phyloP scores from a whole-genome alignment of 73 alveolate genomes.

The Paramecium pentaurelia region DNA sequence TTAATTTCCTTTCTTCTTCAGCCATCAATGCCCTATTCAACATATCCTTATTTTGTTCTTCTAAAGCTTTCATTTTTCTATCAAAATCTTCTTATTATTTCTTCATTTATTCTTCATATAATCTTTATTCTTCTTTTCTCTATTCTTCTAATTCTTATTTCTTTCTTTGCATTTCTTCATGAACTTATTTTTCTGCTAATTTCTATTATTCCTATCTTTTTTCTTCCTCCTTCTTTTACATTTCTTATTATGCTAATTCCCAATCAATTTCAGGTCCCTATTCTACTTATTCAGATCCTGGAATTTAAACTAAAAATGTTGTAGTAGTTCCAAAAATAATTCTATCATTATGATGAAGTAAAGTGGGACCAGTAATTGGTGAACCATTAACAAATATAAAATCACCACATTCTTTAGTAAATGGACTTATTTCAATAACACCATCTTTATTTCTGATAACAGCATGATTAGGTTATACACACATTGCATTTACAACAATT shows the following conservation, averaged over 20 bases:
- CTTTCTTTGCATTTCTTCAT: slow-evolving; percentile 49
- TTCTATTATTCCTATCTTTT: slow-evolving; percentile 19
- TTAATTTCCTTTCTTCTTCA: slow-evolving; percentile 46
- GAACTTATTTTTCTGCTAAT: background rate
- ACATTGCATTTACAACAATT: slow-evolving; percentile 85
- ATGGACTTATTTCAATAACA: slow-evolving; percentile 54
- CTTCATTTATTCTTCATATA: slow-evolving; percentile 21
- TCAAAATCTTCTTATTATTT: slow-evolving; percentile 53
- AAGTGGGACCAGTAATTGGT: background rate
- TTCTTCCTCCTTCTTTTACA: slow-evolving; percentile 29
- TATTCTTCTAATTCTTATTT: slow-evolving; percentile 45
- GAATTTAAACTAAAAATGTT: slow-evolving; percentile 67
- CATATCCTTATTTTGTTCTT: background rate
- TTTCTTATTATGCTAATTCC: slow-evolving; percentile 57
- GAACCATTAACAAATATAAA: slow-evolving; percentile 64
- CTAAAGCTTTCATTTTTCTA: background rate
- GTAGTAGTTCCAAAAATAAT: slow-evolving; percentile 77
- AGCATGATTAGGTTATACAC: slow-evolving; percentile 85
- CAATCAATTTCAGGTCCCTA: slow-evolving; percentile 56
- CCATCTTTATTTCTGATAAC: slow-evolving; percentile 64
- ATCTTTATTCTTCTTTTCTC: slow-evolving; percentile 43
- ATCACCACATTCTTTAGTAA: slow-evolving; percentile 52
- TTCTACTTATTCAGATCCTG: slow-evolving; percentile 28
- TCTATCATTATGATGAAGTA: slow-evolving; percentile 69
- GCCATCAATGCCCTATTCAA: background rate